Evolutionary conservation across 164 flowering plant species (phyloP), one percentile per base, ranked within the genome.

Genomic region (Tetrastigma voinierianum): DNA sequence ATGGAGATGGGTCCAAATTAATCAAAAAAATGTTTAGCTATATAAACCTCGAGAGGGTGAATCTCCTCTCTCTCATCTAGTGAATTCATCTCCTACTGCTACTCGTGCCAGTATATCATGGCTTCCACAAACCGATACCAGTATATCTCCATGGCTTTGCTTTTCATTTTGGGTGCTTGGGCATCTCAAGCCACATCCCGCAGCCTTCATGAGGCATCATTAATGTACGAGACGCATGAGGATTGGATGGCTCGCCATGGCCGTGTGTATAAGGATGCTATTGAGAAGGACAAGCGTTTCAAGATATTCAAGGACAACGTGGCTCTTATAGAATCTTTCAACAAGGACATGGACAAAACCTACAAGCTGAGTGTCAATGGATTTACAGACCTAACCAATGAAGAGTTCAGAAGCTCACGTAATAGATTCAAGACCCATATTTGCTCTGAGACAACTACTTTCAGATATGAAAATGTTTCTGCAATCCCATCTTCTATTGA

Each of bases 361-460:
- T 67, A 67, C 63, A 57, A 55, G 52, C 68, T 65, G 12, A 61
- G 52, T n/a, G 15, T 65, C 52, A 65, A 65, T 56, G 51, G 45
- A 19, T 67, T 67, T 49, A 57, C 63, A 11, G 70, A 67, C 43
- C 70, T 58, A 19, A 67, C 70, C 1, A 67, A 67, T n/a, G 70
- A 67, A 43, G 70, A 67, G 63, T 63, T 63, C 66, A 63, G 32
- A 49, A 46, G 57, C 57, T 15, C 55, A n/a, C n/a, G 57, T 51
- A 63, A 63, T 25, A 51, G 66, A 51, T 63, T 63, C 66, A 63
- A 51, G 46, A 57, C 57, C 20, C 66, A 63, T 17, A 51, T 63
- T 56, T 63, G 66, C 40, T 32, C 40, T 4, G 40, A 32, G 40
- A 2, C 40, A 32, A 32, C 40, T 32, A 32, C 40, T 32, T 32